Evolutionary conservation across 192 early-diverging fungal genomes (phyloP).

Genomic region (Paraglomus brasilianum): DNA sequence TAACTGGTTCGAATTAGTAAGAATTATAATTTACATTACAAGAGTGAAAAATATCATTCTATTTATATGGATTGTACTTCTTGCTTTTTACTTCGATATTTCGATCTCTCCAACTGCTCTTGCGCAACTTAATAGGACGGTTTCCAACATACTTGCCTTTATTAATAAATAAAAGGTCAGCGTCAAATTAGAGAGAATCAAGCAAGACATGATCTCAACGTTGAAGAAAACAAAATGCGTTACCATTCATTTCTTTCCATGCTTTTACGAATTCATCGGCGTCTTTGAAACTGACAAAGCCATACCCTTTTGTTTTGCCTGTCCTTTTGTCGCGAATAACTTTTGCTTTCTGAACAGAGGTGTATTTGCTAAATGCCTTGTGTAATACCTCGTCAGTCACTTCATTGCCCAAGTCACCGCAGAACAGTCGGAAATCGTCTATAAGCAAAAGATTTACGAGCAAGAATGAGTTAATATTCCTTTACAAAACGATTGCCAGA

Average conservation of each 20-base stretch:
- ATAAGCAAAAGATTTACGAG: background rate
- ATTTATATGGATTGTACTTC: conserved; percentile 31
- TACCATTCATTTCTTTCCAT: conserved; percentile 94
- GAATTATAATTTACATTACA: too few species aligned
- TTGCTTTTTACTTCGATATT: conserved; percentile 62
- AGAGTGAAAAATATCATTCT: background rate
- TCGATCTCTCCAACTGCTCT: conserved; percentile 90
- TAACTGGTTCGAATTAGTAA: too few species aligned
- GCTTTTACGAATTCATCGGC: conserved; percentile 90
- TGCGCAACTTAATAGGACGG: conserved; percentile 89
- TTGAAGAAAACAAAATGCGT: conserved; percentile 1
- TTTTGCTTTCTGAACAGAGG: conserved; percentile 73
- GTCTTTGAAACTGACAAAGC: conserved; percentile 91
- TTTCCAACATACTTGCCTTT: conserved; percentile 94
- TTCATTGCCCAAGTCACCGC: conserved; percentile 92
- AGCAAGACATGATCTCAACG: background rate
- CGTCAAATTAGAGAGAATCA: background rate
- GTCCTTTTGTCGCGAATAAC: conserved; percentile 87
- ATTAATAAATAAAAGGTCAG: conserved; percentile 23
- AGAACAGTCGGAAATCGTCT: conserved; percentile 94
- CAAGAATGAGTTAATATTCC: background rate
- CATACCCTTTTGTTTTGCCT: conserved; percentile 87
- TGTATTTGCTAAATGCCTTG: conserved; percentile 84
- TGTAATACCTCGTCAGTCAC: conserved; percentile 80
- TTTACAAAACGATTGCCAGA: background rate